Conservation (phyloP, 768 basidiomycete species). For the Leccinum disarticulatum region DNA sequence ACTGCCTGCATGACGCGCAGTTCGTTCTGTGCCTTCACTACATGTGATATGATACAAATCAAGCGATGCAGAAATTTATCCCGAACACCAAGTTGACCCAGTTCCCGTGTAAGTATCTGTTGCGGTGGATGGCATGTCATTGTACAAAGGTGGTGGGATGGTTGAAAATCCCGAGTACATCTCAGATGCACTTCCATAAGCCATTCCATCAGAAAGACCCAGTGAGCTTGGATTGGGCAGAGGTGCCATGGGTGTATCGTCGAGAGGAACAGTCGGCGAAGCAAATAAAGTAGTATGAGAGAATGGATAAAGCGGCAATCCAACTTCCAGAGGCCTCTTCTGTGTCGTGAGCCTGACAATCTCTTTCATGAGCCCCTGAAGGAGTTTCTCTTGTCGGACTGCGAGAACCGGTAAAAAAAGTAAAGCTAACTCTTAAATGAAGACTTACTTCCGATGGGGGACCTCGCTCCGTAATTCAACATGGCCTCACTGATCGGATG, state of each 20-base stretch:
- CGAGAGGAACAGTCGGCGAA: constrained; percentile 41
- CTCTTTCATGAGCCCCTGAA: constrained; percentile 83
- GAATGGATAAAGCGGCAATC: constrained; percentile 79
- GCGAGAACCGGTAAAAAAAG: constrained; percentile 12
- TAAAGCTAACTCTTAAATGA: not conserved
- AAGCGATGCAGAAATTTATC: constrained; percentile 8
- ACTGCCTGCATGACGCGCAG: not conserved
- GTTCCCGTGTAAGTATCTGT: constrained; percentile 8
- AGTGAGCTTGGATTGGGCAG: constrained; percentile 25
- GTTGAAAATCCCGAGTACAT: constrained; percentile 12
- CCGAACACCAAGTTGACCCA: constrained; percentile 7
- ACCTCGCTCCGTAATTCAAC: constrained; percentile 76
- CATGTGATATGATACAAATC: constrained; percentile 7
- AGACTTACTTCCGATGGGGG: constrained; percentile 78
- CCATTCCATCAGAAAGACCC: constrained; percentile 7
- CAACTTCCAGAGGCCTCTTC: constrained; percentile 76
- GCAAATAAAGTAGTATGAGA: constrained; percentile 66
- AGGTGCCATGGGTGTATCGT: constrained; percentile 30
- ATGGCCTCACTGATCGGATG: constrained; percentile 64
- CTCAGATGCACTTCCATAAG: constrained; percentile 6
- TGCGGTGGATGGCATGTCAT: constrained; percentile 3
- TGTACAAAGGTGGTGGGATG: constrained; percentile 4
- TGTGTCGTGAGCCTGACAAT: constrained; percentile 82
- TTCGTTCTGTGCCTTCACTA: not conserved
- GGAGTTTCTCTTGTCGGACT: constrained; percentile 81